Percentiles rank a stretch among this genome's conserved stretches.
Evolutionary conservation across 2,329 filamentous ascomycete species (phyloP).

Genomic region (Sarocladium strictum): DNA sequence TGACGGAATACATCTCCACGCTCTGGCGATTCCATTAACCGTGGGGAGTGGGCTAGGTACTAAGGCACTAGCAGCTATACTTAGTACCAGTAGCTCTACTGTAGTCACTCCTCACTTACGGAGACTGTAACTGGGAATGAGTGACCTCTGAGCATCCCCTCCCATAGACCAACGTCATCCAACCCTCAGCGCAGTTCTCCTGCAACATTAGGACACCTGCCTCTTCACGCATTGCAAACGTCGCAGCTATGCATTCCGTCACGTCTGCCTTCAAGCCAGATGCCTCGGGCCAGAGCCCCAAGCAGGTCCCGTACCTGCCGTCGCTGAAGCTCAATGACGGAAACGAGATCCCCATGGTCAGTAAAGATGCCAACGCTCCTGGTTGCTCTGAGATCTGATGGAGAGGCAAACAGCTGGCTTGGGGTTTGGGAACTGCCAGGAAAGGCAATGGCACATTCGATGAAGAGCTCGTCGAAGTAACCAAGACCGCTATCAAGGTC

Average conservation of each 20-base stretch:
- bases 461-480: slow-evolving; percentile 40
- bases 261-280: slow-evolving; percentile 31
- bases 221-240: too few relatives aligned
- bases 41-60: too few relatives aligned
- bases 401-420: slow-evolving; percentile 50
- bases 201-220: too few relatives aligned
- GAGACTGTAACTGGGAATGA: too few relatives aligned
- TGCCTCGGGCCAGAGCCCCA: slow-evolving; percentile 31
- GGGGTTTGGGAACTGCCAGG: slow-evolving; percentile 65
- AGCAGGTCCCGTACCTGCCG: slow-evolving; percentile 41
- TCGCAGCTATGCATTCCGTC: slow-evolving; percentile 35
- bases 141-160: too few relatives aligned
- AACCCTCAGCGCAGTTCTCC: too few relatives aligned
- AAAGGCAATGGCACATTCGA: slow-evolving; percentile 48
- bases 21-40: too few relatives aligned
- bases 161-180: too few relatives aligned
- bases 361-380: slow-evolving; percentile 11
- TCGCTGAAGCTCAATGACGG: slow-evolving; percentile 68
- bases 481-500: slow-evolving; percentile 58
- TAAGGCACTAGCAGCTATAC: too few relatives aligned
- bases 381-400: background rate
- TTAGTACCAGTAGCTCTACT: too few relatives aligned
- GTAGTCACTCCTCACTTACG: too few relatives aligned
- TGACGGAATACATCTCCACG: too few relatives aligned
- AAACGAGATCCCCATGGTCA: slow-evolving; percentile 63